Base-by-base conservation (phyloP, 2,329 filamentous ascomycete genomes). In the Aspergillus sp. region DNA sequence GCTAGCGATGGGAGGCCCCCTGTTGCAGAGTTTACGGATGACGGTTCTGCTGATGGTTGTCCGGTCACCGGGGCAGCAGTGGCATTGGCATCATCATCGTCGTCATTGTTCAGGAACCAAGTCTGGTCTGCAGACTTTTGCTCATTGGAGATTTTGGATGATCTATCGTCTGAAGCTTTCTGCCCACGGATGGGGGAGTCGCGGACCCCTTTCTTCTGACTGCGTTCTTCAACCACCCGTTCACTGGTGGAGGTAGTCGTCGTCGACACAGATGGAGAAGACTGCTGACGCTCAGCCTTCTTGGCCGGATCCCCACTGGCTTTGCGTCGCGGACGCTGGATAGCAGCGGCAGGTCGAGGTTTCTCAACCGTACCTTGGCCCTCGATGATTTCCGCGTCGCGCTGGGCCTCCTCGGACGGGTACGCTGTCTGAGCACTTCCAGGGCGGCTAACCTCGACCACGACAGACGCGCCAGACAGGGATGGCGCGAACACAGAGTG, bases 291-390 rank as follows among this genome's bases (percentile, higher is more conserved):
- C 45, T 54, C 51, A 48, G 57, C 52, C 40, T 52, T 49, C 12
- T 52, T 43, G 46, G 19, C 19, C 19, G 50, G 36, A 46, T 61
- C 59, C 48, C 44, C 61, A 49, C 58, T 62, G 29, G 59, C 43
- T 43, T 57, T 61, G 39, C 59, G 58, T 46, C 54, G 61, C 10
- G 64, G 64, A 47, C 62, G 57, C 44, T 64, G 59, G 36, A 58
- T 52, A 12, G 55, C 51, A 43, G 50, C 56, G 27, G 54, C 52
- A 45, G 58, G 43, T 44, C 49, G 61, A 5, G 61, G 60, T 46
- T 60, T 59, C 42, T 65, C 63, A 33, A 52, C 52, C 46, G 56
- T 57, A 26, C 62, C 63, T 40, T 55, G 59, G 7, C 59, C 64
- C 49, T 66, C 64, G 35, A 67, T 60, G 3, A 61, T 44, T 46